phyloP scores from a whole-genome alignment of 129 eudicot genomes.

The Lactuca saligna region DNA sequence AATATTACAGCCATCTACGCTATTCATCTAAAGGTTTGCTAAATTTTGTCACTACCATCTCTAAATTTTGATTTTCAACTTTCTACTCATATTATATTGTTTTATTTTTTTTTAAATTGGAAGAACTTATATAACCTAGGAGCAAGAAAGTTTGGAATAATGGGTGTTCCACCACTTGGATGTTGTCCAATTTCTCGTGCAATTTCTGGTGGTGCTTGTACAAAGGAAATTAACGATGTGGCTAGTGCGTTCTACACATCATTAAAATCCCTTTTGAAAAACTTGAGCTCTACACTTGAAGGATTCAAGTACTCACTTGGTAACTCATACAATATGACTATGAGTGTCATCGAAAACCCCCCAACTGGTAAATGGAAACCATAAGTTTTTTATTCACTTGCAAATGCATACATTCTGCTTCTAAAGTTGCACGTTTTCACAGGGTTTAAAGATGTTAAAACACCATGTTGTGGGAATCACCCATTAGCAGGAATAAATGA shows the following conservation, averaged over 20 bases:
- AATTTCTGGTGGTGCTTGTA: conserved; percentile 25
- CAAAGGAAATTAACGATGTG: conserved; percentile 22
- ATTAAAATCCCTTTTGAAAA: conserved; percentile 19
- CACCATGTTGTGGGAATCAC: conserved; percentile 51
- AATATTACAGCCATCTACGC: conserved; percentile 36
- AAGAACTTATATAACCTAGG: conserved; percentile 48
- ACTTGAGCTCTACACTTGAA: conserved; percentile 28
- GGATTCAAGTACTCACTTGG: conserved; percentile 45
- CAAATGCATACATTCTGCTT: not conserved
- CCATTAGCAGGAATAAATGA: conserved; percentile 23
- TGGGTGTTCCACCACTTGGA: conserved; percentile 44
- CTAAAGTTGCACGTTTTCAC: conserved; percentile 10
- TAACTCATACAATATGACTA: conserved; percentile 44
- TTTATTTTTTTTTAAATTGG: conserved; percentile 8
- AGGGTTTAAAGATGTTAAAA: conserved; percentile 39
- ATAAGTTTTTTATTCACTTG: conserved; percentile 15
- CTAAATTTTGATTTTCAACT: not conserved
- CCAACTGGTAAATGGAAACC: conserved; percentile 3
- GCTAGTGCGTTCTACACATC: conserved; percentile 35
- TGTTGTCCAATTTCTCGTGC: conserved; percentile 40
- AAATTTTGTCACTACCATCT: not conserved
- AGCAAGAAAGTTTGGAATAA: conserved; percentile 45
- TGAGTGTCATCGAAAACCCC: conserved; percentile 23
- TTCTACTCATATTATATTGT: too few species aligned
- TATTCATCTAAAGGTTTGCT: conserved; percentile 40